Conservation (phyloP, 768 basidiomycete species). For the Trametes meyenii region DNA sequence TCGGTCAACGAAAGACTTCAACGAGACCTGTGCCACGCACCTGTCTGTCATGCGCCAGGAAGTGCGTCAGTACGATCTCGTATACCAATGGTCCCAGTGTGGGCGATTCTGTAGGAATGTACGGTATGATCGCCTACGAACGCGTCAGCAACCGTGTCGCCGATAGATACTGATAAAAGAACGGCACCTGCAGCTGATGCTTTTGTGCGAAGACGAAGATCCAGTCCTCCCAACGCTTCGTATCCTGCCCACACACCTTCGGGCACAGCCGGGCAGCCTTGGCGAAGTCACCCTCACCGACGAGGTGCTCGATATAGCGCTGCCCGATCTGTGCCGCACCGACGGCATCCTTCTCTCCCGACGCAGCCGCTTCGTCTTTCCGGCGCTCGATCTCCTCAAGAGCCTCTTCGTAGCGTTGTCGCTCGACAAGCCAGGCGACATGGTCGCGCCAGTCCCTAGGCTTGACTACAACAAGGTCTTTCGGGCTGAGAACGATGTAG, state of each 20-base stretch:
- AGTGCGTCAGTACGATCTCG: constrained; percentile 92
- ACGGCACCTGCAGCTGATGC: constrained; percentile 71
- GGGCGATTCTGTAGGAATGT: constrained; percentile 81
- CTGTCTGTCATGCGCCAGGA: constrained; percentile 74
- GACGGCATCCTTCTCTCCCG: constrained; percentile 40
- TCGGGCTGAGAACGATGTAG: constrained; percentile 86
- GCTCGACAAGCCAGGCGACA: constrained; percentile 89
- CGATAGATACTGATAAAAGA: not conserved
- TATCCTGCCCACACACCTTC: constrained; percentile 81
- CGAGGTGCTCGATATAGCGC: constrained; percentile 84
- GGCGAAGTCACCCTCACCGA: constrained; percentile 69
- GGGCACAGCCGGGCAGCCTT: constrained; percentile 85
- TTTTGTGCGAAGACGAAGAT: constrained; percentile 88
- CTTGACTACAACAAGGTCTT: constrained; percentile 84
- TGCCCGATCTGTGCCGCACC: constrained; percentile 75
- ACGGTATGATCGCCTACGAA: constrained; percentile 80
- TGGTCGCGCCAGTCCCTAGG: constrained; percentile 89
- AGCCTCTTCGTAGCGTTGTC: constrained; percentile 86
- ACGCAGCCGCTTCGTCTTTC: constrained; percentile 12
- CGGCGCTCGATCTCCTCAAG: constrained; percentile 11
- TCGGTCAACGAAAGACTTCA: not conserved
- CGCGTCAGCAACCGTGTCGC: not conserved
- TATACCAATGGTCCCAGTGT: constrained; percentile 85
- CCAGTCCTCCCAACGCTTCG: constrained; percentile 93
- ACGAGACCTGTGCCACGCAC: constrained; percentile 41